Evolutionary conservation across 345 rosid genomes (phyloP), one percentile per base, ranked within the genome.

Genomic region (Angophora floribunda): DNA sequence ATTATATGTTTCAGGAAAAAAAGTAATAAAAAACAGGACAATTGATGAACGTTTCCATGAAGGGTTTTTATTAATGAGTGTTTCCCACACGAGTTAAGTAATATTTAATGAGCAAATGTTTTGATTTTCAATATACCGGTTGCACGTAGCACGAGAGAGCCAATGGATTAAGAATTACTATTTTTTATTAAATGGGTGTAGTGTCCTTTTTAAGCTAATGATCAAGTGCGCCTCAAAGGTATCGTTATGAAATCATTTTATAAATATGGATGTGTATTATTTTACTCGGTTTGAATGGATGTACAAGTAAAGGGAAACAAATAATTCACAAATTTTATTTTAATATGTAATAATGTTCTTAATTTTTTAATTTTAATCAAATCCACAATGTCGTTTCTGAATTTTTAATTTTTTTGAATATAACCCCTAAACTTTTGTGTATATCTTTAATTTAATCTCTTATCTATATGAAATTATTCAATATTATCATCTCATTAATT

Each of bases 281-380:
- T 36, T 36, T 36, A 36, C 41, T 36, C 4, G 3, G 41, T 36
- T 36, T 36, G 41, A 36, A 36, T 36, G 41, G 41, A 36, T 36
- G 4, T 36, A 36, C 4, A 36, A 2, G 41, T 36, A 36, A 36
- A 36, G 41, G 2, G 41, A 36, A 6, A 59, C 0, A 59, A 59
- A 59, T 59, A 26, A 59, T 1, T 26, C 0, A 24, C 24, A 1
- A 1, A 26, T 1, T 59, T 13, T 0, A 0, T 0, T 0, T 59
- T 3, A 1, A 59, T 59, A n/a, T 5, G 41, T 4, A 36, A 36
- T 36, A 36, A 36, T n/a, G n/a, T n/a, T n/a, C n/a, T n/a, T n/a
- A n/a, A 36, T 36, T 36, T 36, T 36, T 36, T 2, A 36, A 36
- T 36, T 36, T 36, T 36, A 36, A 36, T 36, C 4, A 2, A 36